Evolutionary conservation across 2,329 filamentous ascomycete genomes (phyloP).

Genomic region (Diatrype stigma): DNA sequence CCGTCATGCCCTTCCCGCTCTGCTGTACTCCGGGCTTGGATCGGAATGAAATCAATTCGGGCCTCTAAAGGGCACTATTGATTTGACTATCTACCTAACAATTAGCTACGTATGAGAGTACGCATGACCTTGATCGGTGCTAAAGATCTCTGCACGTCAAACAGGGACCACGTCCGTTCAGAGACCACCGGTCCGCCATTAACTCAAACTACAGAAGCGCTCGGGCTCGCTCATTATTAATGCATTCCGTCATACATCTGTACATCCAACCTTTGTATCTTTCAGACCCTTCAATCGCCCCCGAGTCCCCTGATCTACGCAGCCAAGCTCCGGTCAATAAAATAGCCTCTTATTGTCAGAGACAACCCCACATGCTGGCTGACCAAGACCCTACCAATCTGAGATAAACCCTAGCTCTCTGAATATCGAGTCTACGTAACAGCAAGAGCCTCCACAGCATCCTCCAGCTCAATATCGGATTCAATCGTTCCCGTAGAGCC

Average conservation of each 20-base stretch:
- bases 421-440: conserved; percentile 2
- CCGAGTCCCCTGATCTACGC: conserved; percentile 27
- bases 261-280: not conserved
- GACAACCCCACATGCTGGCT: conserved; percentile 6
- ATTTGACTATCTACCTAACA: too few species aligned
- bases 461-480: not conserved
- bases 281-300: not conserved
- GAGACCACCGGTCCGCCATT: not conserved
- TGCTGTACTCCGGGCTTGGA: not conserved
- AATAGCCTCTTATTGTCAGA: not conserved
- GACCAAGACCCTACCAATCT: conserved; percentile 9
- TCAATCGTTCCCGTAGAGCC: not conserved
- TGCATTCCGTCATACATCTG: not conserved
- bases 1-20: not conserved
- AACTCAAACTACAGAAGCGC: too few species aligned
- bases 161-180: too few species aligned
- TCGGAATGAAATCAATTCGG: too few species aligned
- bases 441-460: conserved; percentile 5
- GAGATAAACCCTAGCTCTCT: conserved; percentile 5
- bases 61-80: too few species aligned
- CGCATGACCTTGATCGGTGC: not conserved
- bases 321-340: conserved; percentile 11
- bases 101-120: too few species aligned
- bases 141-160: too few species aligned
- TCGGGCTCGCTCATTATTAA: not conserved